Conservation (phyloP, 805 yeast genomes). For the Zygosaccharomyces kombuchaensis region DNA sequence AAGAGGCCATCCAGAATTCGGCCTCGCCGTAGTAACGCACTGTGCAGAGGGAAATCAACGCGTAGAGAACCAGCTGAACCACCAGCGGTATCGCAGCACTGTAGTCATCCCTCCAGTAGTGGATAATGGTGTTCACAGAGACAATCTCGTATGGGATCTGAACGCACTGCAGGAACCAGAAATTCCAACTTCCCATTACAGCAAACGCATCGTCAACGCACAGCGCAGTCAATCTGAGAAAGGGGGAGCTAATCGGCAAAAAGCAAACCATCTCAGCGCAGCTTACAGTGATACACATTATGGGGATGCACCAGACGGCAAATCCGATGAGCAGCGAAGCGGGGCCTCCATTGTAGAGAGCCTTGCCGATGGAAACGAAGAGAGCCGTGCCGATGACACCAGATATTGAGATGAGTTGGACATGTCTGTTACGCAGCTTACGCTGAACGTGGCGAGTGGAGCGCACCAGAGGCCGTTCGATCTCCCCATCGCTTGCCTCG, state of each 20-base stretch:
- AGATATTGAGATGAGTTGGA: conserved; percentile 73
- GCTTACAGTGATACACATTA: conserved; percentile 59
- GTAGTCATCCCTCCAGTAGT: conserved; percentile 76
- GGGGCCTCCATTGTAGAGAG: conserved; percentile 64
- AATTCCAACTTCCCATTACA: conserved; percentile 74
- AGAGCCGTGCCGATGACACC: conserved; percentile 81
- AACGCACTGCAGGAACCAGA: conserved; percentile 69
- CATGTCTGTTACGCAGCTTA: conserved; percentile 60
- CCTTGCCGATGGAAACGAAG: conserved; percentile 67
- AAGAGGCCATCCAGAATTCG: conserved; percentile 74
- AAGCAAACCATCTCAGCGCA: conserved; percentile 79
- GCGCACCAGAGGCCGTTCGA: conserved; percentile 4
- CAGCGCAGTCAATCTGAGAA: conserved; percentile 67
- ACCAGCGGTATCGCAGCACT: conserved; percentile 66
- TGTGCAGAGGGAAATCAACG: conserved; percentile 64
- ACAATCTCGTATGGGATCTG: conserved; percentile 81
- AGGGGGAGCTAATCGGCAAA: conserved; percentile 73
- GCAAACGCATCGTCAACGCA: conserved; percentile 74
- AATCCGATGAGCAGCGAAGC: conserved; percentile 63
- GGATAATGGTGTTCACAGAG: conserved; percentile 72
- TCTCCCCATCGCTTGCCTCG: conserved; percentile 10
- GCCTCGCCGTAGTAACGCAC: conserved; percentile 75
- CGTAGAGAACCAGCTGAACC: conserved; percentile 60
- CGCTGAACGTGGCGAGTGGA: conserved; percentile 30
- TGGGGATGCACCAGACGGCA: conserved; percentile 64